A percentile compares a stretch with the other conserved stretches of the same genome.
These are phyloP conservation scores for Blastobotrys illinoisensis DNA, from an alignment of 1,139 yeast species.

Conservation along the genomic window DNA sequence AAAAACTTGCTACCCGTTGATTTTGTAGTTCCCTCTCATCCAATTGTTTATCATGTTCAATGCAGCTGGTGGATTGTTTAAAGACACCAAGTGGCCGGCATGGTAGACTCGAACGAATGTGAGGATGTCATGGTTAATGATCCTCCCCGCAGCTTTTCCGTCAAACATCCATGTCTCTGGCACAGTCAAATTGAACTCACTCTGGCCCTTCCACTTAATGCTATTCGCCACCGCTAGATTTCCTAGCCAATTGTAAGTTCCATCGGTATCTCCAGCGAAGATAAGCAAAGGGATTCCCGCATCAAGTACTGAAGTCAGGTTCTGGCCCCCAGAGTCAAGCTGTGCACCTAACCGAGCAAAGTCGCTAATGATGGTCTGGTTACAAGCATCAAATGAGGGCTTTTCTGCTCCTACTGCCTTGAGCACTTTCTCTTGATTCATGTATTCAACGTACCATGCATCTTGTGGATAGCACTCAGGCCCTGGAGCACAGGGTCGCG, in stretches of 20 bases:
- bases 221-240: slow-evolving; percentile 68
- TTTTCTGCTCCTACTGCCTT: slow-evolving; percentile 87
- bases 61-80: slow-evolving; percentile 4
- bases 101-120: slow-evolving; percentile 70
- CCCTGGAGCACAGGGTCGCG: slow-evolving; percentile 13
- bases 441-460: slow-evolving; percentile 59
- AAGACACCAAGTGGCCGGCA: slow-evolving; percentile 52
- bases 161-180: slow-evolving; percentile 33
- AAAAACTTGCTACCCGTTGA: neutral
- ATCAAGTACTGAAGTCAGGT: slow-evolving; percentile 57
- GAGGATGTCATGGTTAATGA: slow-evolving; percentile 54
- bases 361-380: slow-evolving; percentile 41
- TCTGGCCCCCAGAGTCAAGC: slow-evolving; percentile 55
- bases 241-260: slow-evolving; percentile 84
- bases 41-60: slow-evolving; percentile 6
- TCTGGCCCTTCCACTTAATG: slow-evolving; percentile 50
- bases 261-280: slow-evolving; percentile 84
- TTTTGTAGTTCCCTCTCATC: slow-evolving; percentile 5
- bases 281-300: slow-evolving; percentile 61
- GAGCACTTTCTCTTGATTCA: slow-evolving; percentile 63
- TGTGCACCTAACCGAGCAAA: slow-evolving; percentile 40
- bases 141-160: slow-evolving; percentile 29
- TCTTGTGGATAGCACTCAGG: slow-evolving; percentile 62
- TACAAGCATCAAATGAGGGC: slow-evolving; percentile 74
- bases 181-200: slow-evolving; percentile 26